A percentile compares a stretch with the other conserved stretches of the same genome.
These are phyloP conservation scores for Mycena belliarum DNA, from an alignment of 768 basidiomycete species.

Conservation along the genomic window DNA sequence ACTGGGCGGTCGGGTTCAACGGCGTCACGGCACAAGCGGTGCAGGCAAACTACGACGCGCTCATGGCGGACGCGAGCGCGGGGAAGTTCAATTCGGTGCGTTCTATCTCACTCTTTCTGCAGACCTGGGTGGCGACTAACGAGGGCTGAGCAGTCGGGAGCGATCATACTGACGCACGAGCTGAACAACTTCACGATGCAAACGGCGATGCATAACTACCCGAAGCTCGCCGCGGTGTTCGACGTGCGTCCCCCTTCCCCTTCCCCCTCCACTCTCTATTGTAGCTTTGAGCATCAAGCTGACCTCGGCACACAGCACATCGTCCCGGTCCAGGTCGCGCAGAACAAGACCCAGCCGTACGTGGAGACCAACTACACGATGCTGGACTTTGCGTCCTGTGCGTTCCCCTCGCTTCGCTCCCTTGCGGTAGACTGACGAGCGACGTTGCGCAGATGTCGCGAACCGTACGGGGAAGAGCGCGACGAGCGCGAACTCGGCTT, in stretches of 20 bases:
- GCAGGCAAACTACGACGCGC: constrained; percentile 15
- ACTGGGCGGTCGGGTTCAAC: constrained; percentile 46
- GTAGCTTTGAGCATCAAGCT: not conserved
- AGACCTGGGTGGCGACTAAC: no score
- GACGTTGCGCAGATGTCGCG: no score
- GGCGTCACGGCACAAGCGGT: not conserved
- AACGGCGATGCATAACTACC: constrained; percentile 53
- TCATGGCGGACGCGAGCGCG: not conserved
- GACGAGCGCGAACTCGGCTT: no score
- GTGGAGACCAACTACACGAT: constrained; percentile 39
- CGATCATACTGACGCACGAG: constrained; percentile 45
- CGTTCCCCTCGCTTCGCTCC: no score
- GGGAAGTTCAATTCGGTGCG: constrained; percentile 11
- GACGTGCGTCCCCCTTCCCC: constrained; percentile 32
- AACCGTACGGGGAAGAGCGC: no score
- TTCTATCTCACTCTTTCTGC: not conserved
- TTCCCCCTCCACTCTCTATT: not conserved
- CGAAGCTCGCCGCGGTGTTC: constrained; percentile 46
- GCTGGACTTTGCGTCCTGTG: constrained; percentile 1
- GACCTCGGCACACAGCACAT: constrained; percentile 32
- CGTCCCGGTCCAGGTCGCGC: constrained; percentile 54
- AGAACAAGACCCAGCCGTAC: constrained; percentile 55
- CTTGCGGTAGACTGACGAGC: no score
- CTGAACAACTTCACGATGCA: constrained; percentile 62
- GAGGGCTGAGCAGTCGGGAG: not conserved